Base-by-base conservation (phyloP, 2,329 filamentous ascomycete species). In the Hymenoscyphus repandus region DNA sequence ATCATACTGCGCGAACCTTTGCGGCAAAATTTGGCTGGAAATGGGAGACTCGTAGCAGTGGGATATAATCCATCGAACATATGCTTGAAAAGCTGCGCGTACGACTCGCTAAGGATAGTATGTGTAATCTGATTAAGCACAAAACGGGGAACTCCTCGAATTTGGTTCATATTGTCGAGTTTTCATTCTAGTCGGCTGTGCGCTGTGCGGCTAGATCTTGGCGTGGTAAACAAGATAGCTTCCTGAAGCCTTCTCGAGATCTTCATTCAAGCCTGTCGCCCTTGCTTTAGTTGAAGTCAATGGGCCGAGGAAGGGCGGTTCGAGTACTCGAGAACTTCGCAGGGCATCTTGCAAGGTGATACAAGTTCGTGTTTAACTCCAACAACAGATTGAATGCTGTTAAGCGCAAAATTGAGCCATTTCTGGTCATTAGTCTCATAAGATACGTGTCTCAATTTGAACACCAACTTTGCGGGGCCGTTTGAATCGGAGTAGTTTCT, bases 1-100 rank as follows among this genome's bases (percentile, higher is more conserved):
- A 20, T 78, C 80, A 57, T 86, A 86, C 59, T 75, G 72, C 0
- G 82, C 79, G 5, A 91, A 67, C 13, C 74, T 76, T 45, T 85
- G 76, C 5, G 88, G 68, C 57, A 83, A 59, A 82, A 86, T 5
- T 79, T 70, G 1, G 83, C 61, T 0, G 68, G 63, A 55, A 82
- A 88, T 5, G 78, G 68, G 50, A 80, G 39, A 37, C 52, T 69
- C 49, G 52, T 2, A 17, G 27, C 15, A 10, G 13, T n/a, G 7
- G 42, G 42, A 17, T 27, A 45, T 10, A 70, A 33, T 13, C 40
- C 54, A 1, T 42, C 22, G 10, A 60, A 50, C 5, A 66, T 48
- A 30, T 17, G 58, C 27, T 27, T 46, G 2, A 64, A 58, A 10
- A 52, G 54, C 17, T 22, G 12, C 15, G 12, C 45, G 47, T 54